Base-by-base conservation (phyloP, 805 yeast genomes). In the Kazachstania viticola region DNA sequence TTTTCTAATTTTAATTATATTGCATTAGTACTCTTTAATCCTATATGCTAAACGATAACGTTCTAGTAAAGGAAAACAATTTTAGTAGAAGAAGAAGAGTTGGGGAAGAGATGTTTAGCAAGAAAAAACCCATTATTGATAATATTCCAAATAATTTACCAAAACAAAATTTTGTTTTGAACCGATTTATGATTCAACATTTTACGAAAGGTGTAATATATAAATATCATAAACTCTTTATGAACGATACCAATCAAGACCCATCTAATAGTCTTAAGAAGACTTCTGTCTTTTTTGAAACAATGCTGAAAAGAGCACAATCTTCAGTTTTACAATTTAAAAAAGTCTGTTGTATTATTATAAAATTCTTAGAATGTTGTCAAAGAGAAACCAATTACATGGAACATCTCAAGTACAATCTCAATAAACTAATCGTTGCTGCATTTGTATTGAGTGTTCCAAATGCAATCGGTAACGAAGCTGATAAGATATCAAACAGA, bases 301-400 rank as follows among this genome's bases (percentile, higher is more conserved):
- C 30, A 4, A 18, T 49, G 14, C 17, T 48, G 21, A 32, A 21
- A 9, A 40, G 56, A 29, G 38, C 47, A 3, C 36, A 27, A 9
- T 35, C 47, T 1, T 29, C 49, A 3, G 27, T 33, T 21, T 21
- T 31, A 22, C 52, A 48, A 25, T 49, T 49, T 27, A 49, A 49
- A 28, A 45, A 40, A 18, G 40, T 44, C 4, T 48, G 54, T 33
- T 45, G 48, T 28, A 41, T 49, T 22, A 29, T 41, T 3, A 30
- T 44, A 15, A 49, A 48, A 30, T 48, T 49, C 34, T 28, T 47
- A 12, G 42, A 41, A 12, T 34, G 41, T 28, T 46, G 53, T 34
- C 17, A 18, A 9, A 32, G 28, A 14, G 44, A 42, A 14, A 29
- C 35, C 5, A 42, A 49, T 17, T 48, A 43, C 25, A 43, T 50